These are phyloP conservation scores for Cydonia oblonga DNA, from an alignment of 331 rosid species.

Conservation along the genomic window DNA sequence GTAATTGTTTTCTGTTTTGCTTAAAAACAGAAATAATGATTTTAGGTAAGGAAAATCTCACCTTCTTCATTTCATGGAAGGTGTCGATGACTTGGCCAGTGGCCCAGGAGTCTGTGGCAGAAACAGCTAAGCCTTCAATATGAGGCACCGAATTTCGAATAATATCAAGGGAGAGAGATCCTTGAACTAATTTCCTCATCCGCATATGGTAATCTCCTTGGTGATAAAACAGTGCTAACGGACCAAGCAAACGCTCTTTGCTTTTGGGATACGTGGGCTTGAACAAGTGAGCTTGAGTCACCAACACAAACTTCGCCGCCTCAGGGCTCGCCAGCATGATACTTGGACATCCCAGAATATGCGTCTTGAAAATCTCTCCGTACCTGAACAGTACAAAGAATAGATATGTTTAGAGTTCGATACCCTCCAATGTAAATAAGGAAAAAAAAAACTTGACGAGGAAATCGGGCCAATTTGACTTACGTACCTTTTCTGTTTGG, in stretches of 20 bases:
- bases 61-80: conserved; percentile 69
- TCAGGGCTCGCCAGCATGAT: conserved; percentile 89
- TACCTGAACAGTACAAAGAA: conserved; percentile 28
- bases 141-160: conserved; percentile 46
- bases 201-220: conserved; percentile 58
- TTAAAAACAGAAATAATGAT: not conserved
- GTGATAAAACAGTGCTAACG: conserved; percentile 74
- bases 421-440: too few species aligned
- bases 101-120: conserved; percentile 42
- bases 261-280: conserved; percentile 83
- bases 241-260: conserved; percentile 79
- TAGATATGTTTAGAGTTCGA: not conserved
- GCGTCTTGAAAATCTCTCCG: conserved; percentile 83
- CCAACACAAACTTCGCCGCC: conserved; percentile 70
- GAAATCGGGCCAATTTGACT: not conserved
- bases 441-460: too few species aligned
- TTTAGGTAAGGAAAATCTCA: not conserved
- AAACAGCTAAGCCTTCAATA: conserved; percentile 45
- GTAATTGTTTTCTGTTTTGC: not conserved
- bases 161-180: conserved; percentile 38
- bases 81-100: conserved; percentile 43
- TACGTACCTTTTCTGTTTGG: conserved; percentile 62
- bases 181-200: conserved; percentile 64
- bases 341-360: conserved; percentile 71
- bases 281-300: conserved; percentile 71